phyloP scores from a whole-genome alignment of 2,329 filamentous ascomycete species.

The Rhytidhysteron rufulum region DNA sequence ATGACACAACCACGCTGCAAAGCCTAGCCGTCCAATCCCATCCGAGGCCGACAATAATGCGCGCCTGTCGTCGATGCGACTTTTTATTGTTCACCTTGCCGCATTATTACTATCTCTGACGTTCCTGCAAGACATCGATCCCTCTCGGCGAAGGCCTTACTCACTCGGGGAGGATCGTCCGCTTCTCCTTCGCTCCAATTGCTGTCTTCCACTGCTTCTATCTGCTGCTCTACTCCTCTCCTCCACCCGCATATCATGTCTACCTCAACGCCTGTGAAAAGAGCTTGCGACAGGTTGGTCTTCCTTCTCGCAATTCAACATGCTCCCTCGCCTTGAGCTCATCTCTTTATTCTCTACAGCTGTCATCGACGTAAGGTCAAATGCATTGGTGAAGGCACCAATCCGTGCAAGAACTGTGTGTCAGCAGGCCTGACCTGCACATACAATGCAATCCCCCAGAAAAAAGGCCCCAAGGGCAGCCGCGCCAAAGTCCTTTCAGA shows the following conservation, averaged over 20 bases:
- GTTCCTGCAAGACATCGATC: conserved; percentile 12
- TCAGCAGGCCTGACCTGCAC: conserved; percentile 59
- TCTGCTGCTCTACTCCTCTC: conserved; percentile 4
- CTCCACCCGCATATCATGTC: conserved; percentile 14
- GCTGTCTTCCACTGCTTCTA: conserved; percentile 23
- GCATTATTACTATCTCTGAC: conserved; percentile 21
- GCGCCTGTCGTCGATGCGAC: too few relatives aligned
- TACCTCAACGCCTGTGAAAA: conserved; percentile 35
- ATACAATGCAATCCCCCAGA: conserved; percentile 61
- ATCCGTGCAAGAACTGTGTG: conserved; percentile 59
- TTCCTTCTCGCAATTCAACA: conserved; percentile 4
- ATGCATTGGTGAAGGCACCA: conserved; percentile 47
- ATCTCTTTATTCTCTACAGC: conserved; percentile 18
- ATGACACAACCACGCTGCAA: conserved; percentile 2
- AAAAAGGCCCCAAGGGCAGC: conserved; percentile 61
- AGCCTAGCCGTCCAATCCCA: background rate
- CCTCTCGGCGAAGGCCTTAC: conserved; percentile 20
- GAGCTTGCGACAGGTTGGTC: conserved; percentile 41
- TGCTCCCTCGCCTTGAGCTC: conserved; percentile 5
- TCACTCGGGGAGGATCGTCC: conserved; percentile 21
- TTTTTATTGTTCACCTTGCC: too few relatives aligned
- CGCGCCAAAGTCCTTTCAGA: conserved; percentile 62
- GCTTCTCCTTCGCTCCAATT: conserved; percentile 16
- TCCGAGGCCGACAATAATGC: too few relatives aligned
- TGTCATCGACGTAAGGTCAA: conserved; percentile 50